Base-by-base conservation (phyloP, 176 grass and related monocot species). In the Chrysopogon serrulatus region DNA sequence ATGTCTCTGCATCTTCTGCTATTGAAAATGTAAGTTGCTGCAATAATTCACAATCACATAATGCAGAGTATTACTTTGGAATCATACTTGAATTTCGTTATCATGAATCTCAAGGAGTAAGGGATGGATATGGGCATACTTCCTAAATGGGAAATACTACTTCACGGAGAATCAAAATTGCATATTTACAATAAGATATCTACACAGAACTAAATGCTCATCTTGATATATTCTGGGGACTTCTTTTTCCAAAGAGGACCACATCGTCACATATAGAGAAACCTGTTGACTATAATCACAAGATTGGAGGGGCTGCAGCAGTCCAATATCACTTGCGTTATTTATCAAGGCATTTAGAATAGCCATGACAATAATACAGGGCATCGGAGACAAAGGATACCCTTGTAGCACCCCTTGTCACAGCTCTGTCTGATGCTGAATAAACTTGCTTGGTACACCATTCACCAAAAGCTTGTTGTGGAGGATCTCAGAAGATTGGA, bases 1-100 rank as follows among this genome's bases (percentile, higher is more conserved):
- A 82, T 73, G 85, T 71, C 56, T 80, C 69, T 82, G 79, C 71
- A 64, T 90, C 74, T 77, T 68, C 62, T 90, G 40, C 82, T 86
- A 81, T 86, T 86, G 85, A 81, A 86, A 90, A 87, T 73, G 93
- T 88, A 79, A 76, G 62, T 34, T 63, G 23, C 36, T 68, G 14
- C 24, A 28, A 44, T 82, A 76, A 64, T 86, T 71, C 19, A 44
- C 57, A 48, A 47, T 37, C 24, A 3, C 36, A 65, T 65, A 36
- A 76, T 71, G 27, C 13, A 15, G 8, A 76, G 71, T 21, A 23
- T 36, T 78, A 42, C 9, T 19, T 78, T 83, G 10, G 34, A 43
- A 56, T 71, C 53, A 56, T 51, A 48, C 34, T 82, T 76, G 23
- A 65, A 77, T 82, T 81, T 57, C 23, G 48, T 54, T 76, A n/a